phyloP scores from a whole-genome alignment of 768 basidiomycete genomes.

The Mycena vitilis region DNA sequence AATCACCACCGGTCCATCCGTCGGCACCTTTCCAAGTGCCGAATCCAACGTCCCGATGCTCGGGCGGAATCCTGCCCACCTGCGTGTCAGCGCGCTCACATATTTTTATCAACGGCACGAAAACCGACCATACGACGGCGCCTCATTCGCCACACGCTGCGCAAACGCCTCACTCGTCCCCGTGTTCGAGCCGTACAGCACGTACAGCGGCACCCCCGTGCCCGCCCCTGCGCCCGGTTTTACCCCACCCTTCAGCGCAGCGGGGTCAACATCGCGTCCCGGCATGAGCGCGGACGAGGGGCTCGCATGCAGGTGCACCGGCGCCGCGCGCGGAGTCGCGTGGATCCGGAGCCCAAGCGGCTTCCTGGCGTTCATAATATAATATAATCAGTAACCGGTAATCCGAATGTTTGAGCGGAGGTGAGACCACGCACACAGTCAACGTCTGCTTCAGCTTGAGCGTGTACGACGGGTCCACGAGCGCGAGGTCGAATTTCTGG shows the following conservation, averaged over 20 bases:
- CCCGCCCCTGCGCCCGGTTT: too few relatives aligned
- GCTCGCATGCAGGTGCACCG: too few relatives aligned
- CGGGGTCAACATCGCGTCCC: too few relatives aligned
- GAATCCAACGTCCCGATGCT: conserved; percentile 55
- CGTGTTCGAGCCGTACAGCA: conserved; percentile 53
- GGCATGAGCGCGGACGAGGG: too few relatives aligned
- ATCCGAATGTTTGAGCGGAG: too few relatives aligned
- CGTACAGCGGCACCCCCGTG: conserved; percentile 39
- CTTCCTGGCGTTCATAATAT: too few relatives aligned
- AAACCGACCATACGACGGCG: conserved; percentile 4
- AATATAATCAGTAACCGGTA: too few relatives aligned
- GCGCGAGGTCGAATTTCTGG: conserved; percentile 58
- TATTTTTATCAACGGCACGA: background rate
- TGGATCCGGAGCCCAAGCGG: too few relatives aligned
- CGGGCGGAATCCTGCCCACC: conserved; percentile 49
- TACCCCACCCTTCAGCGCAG: too few relatives aligned
- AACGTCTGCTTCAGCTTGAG: conserved; percentile 56
- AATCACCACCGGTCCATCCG: conserved; percentile 57
- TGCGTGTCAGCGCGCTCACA: too few relatives aligned
- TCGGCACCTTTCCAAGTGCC: conserved; percentile 48
- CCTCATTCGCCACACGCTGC: conserved; percentile 23
- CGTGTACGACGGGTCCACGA: conserved; percentile 55
- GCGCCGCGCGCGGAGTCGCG: too few relatives aligned
- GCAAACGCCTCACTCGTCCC: conserved; percentile 57
- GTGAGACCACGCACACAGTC: conserved; percentile 49